Evolutionary conservation across 2,329 filamentous ascomycete genomes (phyloP), one percentile per base, ranked within the genome.

Genomic region (Colletotrichum cuscutae): DNA sequence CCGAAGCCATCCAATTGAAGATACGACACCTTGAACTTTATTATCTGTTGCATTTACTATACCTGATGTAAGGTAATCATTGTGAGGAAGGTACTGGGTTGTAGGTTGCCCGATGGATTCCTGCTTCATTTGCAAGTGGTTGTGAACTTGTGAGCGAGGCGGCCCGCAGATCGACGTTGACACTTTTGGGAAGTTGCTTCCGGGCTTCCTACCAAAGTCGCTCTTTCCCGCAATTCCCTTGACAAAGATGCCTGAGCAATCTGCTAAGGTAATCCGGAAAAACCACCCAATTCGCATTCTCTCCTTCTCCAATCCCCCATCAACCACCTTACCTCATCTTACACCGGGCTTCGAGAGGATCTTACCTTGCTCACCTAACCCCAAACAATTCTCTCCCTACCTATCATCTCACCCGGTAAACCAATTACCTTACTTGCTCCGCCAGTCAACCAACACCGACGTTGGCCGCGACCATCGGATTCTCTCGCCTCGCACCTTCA

Each of bases 231-330:
- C 30, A 53, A 9, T 60, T 35, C 54, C 68, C 54, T 58, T 35
- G 54, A 42, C 46, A 7, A 26, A 22, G 52, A 65, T 65, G 53
- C 57, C 68, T 49, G 42, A 68, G 53, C 62, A 35, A 28, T 37
- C 37, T 53, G 68, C 64, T 68, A 62, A 65, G 68, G 68, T 68
- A 71, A 65, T 63, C 60, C 60, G 60, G 60, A 63, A 56, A 68
- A 68, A 32, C 68, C 24, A 28, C 53, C 65, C 65, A 59, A 57
- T 56, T 59, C 59, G 22, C 64, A 30, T 19, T 66, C 63, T 66
- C 24, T 26, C 37, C 6, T 42, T 42, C 54, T 60, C 56, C 57
- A 57, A 8, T 62, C 35, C 32, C 42, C 24, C 24, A 37, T 32
- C 6, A n/a, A 12, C 26, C 12, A 19, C 59, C 24, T 26, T 7